Conservation (phyloP, 2,329 filamentous ascomycete species). For the Fonsecaea multimorphosa region DNA sequence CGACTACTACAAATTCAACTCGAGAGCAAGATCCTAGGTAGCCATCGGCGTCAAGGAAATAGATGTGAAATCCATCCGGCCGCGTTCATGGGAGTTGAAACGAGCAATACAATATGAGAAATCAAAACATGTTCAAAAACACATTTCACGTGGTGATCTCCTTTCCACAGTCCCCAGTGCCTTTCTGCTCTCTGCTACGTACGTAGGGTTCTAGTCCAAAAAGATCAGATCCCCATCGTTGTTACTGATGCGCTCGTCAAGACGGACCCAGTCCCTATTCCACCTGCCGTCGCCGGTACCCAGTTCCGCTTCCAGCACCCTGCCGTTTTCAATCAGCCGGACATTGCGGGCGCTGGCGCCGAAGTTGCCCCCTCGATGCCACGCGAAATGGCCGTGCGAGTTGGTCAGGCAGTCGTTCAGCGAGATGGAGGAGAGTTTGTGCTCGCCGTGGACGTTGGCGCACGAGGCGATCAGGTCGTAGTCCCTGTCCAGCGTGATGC, state of each 20-base stretch:
- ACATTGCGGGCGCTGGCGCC: slow-evolving; percentile 42
- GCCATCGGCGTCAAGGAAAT: too few relatives aligned
- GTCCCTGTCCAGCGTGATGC: slow-evolving; percentile 46
- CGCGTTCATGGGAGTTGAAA: too few relatives aligned
- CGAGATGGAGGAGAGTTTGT: slow-evolving; percentile 44
- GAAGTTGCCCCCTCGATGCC: slow-evolving; percentile 49
- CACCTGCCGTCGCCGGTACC: slow-evolving; percentile 36
- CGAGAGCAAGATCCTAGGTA: too few relatives aligned
- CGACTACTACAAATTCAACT: too few relatives aligned
- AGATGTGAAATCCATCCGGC: too few relatives aligned
- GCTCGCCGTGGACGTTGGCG: slow-evolving; percentile 42
- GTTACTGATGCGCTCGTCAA: slow-evolving; percentile 51
- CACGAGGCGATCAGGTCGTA: slow-evolving; percentile 49
- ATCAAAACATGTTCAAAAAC: not conserved
- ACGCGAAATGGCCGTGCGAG: slow-evolving; percentile 45
- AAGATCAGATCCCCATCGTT: slow-evolving; percentile 45
- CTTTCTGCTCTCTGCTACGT: not conserved
- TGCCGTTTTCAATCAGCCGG: slow-evolving; percentile 32
- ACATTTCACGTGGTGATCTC: not conserved
- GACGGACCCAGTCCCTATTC: slow-evolving; percentile 40
- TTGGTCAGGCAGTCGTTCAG: slow-evolving; percentile 50
- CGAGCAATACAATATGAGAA: too few relatives aligned
- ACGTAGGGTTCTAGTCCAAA: slow-evolving; percentile 22
- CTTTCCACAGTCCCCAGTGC: not conserved
- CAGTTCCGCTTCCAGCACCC: slow-evolving; percentile 37